Conservation (phyloP, 1,139 yeast species). For the Scheffersomyces insectosa region DNA sequence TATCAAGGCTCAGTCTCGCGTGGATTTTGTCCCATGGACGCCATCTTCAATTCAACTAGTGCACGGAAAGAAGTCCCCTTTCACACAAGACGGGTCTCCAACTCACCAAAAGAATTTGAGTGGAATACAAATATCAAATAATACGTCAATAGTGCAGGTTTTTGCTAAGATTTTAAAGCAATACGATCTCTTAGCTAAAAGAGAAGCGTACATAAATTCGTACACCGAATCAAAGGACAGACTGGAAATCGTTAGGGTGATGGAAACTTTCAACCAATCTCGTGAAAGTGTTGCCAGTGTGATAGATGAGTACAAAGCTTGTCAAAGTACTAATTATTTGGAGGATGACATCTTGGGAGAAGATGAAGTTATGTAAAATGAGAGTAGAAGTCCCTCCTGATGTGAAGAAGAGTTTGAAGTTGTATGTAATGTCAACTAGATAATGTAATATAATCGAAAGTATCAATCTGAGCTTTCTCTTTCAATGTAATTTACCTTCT, state of each 20-base stretch:
- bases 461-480: too few relatives aligned
- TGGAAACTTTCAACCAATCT: constrained; percentile 79
- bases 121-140: constrained; percentile 80
- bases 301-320: constrained; percentile 69
- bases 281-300: constrained; percentile 69
- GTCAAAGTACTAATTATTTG: constrained; percentile 56
- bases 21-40: constrained; percentile 85
- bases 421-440: too few relatives aligned
- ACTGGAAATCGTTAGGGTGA: constrained; percentile 44
- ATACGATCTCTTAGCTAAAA: constrained; percentile 74
- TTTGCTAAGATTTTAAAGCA: constrained; percentile 70
- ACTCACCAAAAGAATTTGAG: constrained; percentile 39
- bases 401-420: too few relatives aligned
- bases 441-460: too few relatives aligned
- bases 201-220: constrained; percentile 84
- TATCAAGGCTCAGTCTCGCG: constrained; percentile 72
- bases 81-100: constrained; percentile 12
- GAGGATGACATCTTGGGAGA: constrained; percentile 39
- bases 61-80: constrained; percentile 72
- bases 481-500: too few relatives aligned
- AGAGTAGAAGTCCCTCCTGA: not conserved
- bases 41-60: constrained; percentile 81
- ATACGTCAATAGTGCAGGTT: constrained; percentile 67
- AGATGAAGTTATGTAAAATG: constrained; percentile 12
- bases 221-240: constrained; percentile 58